Percentiles rank a stretch among this genome's conserved stretches.
These are phyloP conservation scores for Eremothecium gossypii DNA, from an alignment of 1,139 yeast genomes.

Conservation along the genomic window DNA sequence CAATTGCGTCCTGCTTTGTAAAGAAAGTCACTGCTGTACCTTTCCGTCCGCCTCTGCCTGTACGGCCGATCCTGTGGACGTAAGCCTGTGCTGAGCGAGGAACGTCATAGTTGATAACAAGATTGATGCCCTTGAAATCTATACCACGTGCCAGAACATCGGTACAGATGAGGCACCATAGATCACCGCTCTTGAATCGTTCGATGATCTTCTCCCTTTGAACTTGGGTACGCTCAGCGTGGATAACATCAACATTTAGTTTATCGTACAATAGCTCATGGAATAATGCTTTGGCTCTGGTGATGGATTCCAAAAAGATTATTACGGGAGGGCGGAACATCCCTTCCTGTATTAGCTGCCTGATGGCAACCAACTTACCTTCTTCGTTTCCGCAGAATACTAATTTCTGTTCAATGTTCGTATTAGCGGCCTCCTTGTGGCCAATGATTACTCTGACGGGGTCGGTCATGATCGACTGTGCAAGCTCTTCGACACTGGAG, in stretches of 20 bases:
- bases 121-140: constrained; percentile 90
- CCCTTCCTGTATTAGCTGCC: constrained; percentile 79
- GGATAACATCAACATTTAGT: constrained; percentile 88
- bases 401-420: constrained; percentile 72
- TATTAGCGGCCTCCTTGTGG: constrained; percentile 86
- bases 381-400: constrained; percentile 89
- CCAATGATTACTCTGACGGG: constrained; percentile 77
- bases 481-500: constrained; percentile 83
- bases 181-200: constrained; percentile 76
- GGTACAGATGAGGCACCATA: constrained; percentile 95
- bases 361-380: constrained; percentile 83
- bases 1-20: constrained; percentile 76
- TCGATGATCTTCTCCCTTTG: constrained; percentile 84
- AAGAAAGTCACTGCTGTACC: constrained; percentile 90
- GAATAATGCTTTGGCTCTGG: constrained; percentile 89
- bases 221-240: constrained; percentile 84
- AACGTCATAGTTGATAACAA: constrained; percentile 93
- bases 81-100: constrained; percentile 92
- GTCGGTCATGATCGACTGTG: constrained; percentile 77
- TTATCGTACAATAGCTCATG: constrained; percentile 88
- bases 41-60: constrained; percentile 86
- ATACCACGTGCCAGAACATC: constrained; percentile 96
- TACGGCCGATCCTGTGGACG: constrained; percentile 96
- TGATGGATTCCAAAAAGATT: constrained; percentile 82
- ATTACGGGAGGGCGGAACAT: constrained; percentile 89